Evolutionary conservation across 306 rosid species (phyloP), one percentile per base, ranked within the genome.

Genomic region (Malus orientalis): DNA sequence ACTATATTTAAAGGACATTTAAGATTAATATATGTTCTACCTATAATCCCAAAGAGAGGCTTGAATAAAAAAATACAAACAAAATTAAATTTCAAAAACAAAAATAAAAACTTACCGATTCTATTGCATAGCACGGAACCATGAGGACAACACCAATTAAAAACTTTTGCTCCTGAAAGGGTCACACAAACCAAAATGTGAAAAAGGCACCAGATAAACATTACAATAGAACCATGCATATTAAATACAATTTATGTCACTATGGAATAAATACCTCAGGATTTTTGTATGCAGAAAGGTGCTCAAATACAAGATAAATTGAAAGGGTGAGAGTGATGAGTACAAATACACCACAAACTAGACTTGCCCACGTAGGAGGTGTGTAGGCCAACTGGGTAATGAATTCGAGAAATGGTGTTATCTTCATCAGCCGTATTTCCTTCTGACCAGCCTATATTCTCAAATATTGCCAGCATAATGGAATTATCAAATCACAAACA

Each of bases 121-220:
- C 99, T 82, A 96, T 61, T n/a, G 93, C 88, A 82, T 89, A 96
- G 87, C 93, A 92, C 16, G 99, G 99, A 77, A 96, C 99, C 99
- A 96, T 96, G 64, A 96, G 87, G 75, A 96, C 68, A 70, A 96
- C 99, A 58, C 97, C 98, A 80, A 96, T 87, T 80, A 96, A 85
- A 77, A 96, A 96, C 76, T 92, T 92, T 79, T 96, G 99, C 79
- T 96, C 99, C 95, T 90, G 83, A 55, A 64, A 25, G 64, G 38
- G 45, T 55, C 70, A 23, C 65, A 73, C 33, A 76, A 45, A 57
- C 55, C 36, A 80, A 77, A 69, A 57, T 19, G 62, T 49, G n/a
- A 64, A 57, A 51, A 60, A 27, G 27, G n/a, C 40, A 61, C 23
- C 25, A 40, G 79, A 58, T 65, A 74, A 40, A 76, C 44, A 63